A percentile compares a stretch with the other conserved stretches of the same genome.
Conservation (phyloP, 2,329 filamentous ascomycete species). For the Aspergillus tubingensis region DNA sequence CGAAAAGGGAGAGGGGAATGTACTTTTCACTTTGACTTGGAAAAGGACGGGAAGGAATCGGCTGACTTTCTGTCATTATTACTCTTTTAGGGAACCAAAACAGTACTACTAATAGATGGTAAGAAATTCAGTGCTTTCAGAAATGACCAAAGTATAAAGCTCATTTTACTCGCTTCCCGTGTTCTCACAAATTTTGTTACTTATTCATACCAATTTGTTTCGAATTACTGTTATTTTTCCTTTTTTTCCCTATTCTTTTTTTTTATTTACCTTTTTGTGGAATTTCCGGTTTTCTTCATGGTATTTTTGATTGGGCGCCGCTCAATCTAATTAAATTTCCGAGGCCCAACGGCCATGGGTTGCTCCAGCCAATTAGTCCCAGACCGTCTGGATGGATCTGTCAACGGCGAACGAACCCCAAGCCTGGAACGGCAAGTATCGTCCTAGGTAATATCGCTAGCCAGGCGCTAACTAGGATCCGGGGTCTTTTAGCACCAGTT, state of each 20-base stretch:
- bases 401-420: slow-evolving; percentile 28
- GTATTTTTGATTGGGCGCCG: slow-evolving; percentile 15
- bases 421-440: slow-evolving; percentile 24
- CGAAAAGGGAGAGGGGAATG: slow-evolving; percentile 5
- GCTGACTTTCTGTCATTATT: not conserved
- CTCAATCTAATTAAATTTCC: slow-evolving; percentile 17
- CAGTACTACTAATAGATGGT: no score
- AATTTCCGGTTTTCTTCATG: slow-evolving; percentile 6
- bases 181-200: not conserved
- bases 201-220: not conserved
- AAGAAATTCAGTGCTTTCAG: not conserved
- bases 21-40: not conserved
- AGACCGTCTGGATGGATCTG: slow-evolving; percentile 25
- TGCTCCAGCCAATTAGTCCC: slow-evolving; percentile 23
- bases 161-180: no score
- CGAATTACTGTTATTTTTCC: not conserved
- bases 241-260: not conserved
- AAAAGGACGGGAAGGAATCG: not conserved
- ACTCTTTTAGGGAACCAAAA: no score
- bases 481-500: slow-evolving; percentile 24
- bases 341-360: slow-evolving; percentile 23
- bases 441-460: slow-evolving; percentile 22
- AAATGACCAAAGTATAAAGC: not conserved
- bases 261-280: not conserved
- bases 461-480: slow-evolving; percentile 23